These are phyloP conservation scores for Coemansia sp. DNA, from an alignment of 192 early-diverging fungal species.

Conservation along the genomic window DNA sequence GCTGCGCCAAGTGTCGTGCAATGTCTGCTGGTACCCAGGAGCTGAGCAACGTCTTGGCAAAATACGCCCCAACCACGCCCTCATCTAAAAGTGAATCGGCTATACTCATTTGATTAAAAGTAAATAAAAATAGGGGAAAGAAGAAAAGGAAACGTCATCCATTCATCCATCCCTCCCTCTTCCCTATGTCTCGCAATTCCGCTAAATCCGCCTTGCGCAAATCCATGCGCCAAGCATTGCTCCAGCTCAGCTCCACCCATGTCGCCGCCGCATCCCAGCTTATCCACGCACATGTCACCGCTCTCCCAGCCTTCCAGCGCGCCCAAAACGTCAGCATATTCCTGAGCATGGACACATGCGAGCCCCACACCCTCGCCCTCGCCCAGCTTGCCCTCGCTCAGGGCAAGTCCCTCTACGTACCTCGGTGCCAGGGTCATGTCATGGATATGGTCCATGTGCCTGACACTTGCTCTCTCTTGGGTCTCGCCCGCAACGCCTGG, in stretches of 20 bases:
- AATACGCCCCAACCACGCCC: slow-evolving; percentile 31
- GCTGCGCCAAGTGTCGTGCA: slow-evolving; percentile 9
- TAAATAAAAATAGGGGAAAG: not conserved
- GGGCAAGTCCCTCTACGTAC: slow-evolving; percentile 41
- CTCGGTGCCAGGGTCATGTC: slow-evolving; percentile 8
- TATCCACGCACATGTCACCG: slow-evolving; percentile 4
- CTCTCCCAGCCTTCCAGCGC: slow-evolving; percentile 2
- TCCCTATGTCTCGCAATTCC: too few relatives aligned
- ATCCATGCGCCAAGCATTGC: slow-evolving; percentile 21
- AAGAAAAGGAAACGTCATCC: slow-evolving; percentile 1
- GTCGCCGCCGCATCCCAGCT: slow-evolving; percentile 10
- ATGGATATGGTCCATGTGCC: slow-evolving; percentile 41
- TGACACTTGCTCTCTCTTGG: not conserved
- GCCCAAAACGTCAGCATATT: slow-evolving; percentile 41
- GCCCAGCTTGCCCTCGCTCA: slow-evolving; percentile 3
- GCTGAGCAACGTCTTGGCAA: slow-evolving; percentile 25
- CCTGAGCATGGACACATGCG: slow-evolving; percentile 26
- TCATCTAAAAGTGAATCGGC: slow-evolving; percentile 1
- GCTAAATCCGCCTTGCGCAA: slow-evolving; percentile 21
- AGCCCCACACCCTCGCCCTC: slow-evolving; percentile 27
- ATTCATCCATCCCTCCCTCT: too few relatives aligned
- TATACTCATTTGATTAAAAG: slow-evolving; percentile 3
- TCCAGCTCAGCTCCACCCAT: not conserved
- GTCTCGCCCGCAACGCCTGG: slow-evolving; percentile 17
- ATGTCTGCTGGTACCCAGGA: slow-evolving; percentile 34